Base-by-base conservation (phyloP, 768 basidiomycete genomes). In the Sporobolomyces roseus region DNA sequence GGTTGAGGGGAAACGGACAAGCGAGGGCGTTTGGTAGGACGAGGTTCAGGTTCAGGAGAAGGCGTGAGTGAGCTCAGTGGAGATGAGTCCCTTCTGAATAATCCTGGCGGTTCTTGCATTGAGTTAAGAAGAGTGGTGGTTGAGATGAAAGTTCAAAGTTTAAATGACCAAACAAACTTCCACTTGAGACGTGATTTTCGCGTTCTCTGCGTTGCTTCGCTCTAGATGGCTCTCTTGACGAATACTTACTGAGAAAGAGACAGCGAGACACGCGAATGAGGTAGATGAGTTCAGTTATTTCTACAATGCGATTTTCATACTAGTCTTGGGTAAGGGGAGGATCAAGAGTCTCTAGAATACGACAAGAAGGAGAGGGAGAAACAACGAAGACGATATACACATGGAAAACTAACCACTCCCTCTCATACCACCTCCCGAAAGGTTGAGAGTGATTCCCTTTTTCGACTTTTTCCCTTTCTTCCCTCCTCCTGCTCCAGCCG, bases 361-460 rank as follows among this genome's bases (percentile, higher is more conserved):
- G 45, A 46, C 45, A 46, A 13, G 6, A 46, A 6, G 23, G 7
- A 46, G 23, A 14, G 21, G 12, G 52, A 56, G 36, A 38, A 5
- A 14, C 25, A 14, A 21, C 21, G 10, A 46, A 7, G 21, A 46
- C 45, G 21, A 23, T 41, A 7, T n/a, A 41, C 12, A 41, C 23
- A 17, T 23, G 21, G 3, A 32, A 32, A 2, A 21, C 25, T 56
- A 32, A 60, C 58, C 58, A 33, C 58, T 60, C 3, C 58, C 58
- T 33, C 58, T 60, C 58, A 60, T 60, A 3, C 56, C 56, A 10
- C 69, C 73, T 3, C 64, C 72, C 33, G 63, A 65, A 32, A 74
- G 50, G 21, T 63, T 69, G 3, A 74, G 48, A 43, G 61, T 63
- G 36, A 74, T 51, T 48, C 63, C 66, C 53, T 66, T 69, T 58